A percentile compares a stretch with the other conserved stretches of the same genome.
Conservation (phyloP, 257 asterid genomes). For the Scutellaria barbata region DNA sequence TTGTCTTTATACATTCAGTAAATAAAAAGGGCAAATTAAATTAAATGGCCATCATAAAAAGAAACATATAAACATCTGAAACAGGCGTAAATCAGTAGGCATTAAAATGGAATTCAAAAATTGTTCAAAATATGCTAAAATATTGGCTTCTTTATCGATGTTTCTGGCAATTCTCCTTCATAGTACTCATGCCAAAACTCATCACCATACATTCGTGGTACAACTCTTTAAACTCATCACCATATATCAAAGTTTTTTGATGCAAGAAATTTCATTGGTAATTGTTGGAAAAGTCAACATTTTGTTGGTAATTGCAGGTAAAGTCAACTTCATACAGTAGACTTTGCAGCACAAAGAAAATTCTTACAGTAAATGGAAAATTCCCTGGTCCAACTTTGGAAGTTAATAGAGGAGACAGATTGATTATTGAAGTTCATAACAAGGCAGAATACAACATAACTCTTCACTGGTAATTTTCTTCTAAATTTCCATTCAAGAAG, state of each 20-base stretch:
- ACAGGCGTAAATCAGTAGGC: neutral
- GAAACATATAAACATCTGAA: too few relatives aligned
- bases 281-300: slow-evolving; percentile 42
- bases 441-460: slow-evolving; percentile 52
- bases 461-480: slow-evolving; percentile 49
- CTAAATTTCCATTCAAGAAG: neutral
- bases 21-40: too few relatives aligned
- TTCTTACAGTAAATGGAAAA: slow-evolving; percentile 57
- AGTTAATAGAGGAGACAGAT: slow-evolving; percentile 49
- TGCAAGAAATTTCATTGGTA: neutral
- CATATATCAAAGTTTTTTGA: neutral
- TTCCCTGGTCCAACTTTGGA: slow-evolving; percentile 59
- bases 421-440: slow-evolving; percentile 44
- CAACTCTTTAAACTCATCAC: neutral
- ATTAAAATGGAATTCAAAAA: slow-evolving; percentile 22
- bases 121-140: slow-evolving; percentile 11
- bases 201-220: slow-evolving; percentile 53
- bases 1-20: too few relatives aligned
- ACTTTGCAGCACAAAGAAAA: slow-evolving; percentile 53
- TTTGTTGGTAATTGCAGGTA: slow-evolving; percentile 36
- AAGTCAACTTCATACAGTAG: slow-evolving; percentile 46
- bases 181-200: slow-evolving; percentile 38
- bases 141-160: slow-evolving; percentile 29
- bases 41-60: too few relatives aligned
- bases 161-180: slow-evolving; percentile 34